Base-by-base conservation (phyloP, 208 protist genomes). In the Phytomonas francai region DNA sequence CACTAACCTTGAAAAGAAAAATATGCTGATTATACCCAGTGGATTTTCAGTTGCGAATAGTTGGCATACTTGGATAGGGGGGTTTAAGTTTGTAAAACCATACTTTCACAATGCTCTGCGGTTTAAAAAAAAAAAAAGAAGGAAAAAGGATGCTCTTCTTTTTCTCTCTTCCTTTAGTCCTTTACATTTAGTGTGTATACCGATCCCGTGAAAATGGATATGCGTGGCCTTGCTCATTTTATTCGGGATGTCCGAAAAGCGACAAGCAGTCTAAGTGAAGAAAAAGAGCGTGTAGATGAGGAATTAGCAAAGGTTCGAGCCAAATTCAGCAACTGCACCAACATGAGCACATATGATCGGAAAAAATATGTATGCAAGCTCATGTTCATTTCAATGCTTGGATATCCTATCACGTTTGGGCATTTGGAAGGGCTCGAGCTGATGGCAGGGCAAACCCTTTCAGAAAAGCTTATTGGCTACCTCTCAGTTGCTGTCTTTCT, bases 321-420 rank as follows among this genome's bases (percentile, higher is more conserved):
- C 25, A 97, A 99, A 72, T 99, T 99, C 78, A 93, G 95, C 39
- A 79, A 92, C 30, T 71, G 72, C 0, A 64, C 67, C 14, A 72
- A 72, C 54, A 87, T 98, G 78, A 97, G 77, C 45, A 84, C 77
- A 30, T 99, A 99, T 79, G 85, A 99, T 64, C 79, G 94, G 16
- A 99, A 99, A 75, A 99, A 99, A 81, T 99, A 99, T 79, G 94
- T 99, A 31, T 98, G 95, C 81, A 99, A 99, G 84, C 84, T 99
- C 14, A 91, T 99, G 70, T 99, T 99, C 81, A 99, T 99, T 71
- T 97, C 97, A 60, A 99, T 99, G 84, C 80, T 99, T 4, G 99
- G 99, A 12, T 99, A 99, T 80, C 97, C 98, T 27, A 86, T 99
- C 32, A 98, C 99, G 61, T 99, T 99, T 90, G 99, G 99, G 11